Percentiles rank a stretch among this genome's conserved stretches.
phyloP scores from a whole-genome alignment of 768 basidiomycete genomes.

The Hirschioporus abietinus region DNA sequence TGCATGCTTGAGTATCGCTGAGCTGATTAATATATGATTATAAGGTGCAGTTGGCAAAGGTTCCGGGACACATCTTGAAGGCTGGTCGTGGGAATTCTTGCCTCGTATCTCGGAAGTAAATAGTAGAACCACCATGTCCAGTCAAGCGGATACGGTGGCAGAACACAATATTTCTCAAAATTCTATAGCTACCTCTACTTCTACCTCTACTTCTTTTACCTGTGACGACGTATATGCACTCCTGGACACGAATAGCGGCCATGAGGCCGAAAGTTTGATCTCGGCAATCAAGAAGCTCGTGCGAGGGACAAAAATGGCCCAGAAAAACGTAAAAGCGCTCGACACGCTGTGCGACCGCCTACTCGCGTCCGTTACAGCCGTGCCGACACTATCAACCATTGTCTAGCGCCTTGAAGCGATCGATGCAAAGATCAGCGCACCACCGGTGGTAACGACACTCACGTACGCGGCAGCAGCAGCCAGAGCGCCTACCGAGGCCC shows the following conservation, averaged over 20 bases:
- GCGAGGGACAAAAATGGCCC: neutral
- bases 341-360: neutral
- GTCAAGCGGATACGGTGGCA: neutral
- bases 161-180: neutral
- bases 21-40: too few species aligned
- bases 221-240: neutral
- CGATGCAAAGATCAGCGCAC: neutral
- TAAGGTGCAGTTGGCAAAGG: too few species aligned
- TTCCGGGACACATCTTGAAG: too few species aligned
- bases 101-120: too few species aligned
- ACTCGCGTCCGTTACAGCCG: neutral
- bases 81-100: too few species aligned
- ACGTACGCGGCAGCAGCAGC: neutral
- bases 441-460: neutral
- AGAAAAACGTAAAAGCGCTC: neutral
- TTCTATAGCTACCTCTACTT: neutral
- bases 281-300: neutral
- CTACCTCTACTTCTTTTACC: neutral
- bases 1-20: too few species aligned
- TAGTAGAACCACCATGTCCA: conserved; percentile 1
- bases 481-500: neutral
- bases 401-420: neutral
- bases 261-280: neutral
- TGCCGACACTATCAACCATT: neutral
- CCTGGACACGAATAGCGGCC: neutral